phyloP scores from a whole-genome alignment of 768 basidiomycete genomes.

The Trametes gibbosa region DNA sequence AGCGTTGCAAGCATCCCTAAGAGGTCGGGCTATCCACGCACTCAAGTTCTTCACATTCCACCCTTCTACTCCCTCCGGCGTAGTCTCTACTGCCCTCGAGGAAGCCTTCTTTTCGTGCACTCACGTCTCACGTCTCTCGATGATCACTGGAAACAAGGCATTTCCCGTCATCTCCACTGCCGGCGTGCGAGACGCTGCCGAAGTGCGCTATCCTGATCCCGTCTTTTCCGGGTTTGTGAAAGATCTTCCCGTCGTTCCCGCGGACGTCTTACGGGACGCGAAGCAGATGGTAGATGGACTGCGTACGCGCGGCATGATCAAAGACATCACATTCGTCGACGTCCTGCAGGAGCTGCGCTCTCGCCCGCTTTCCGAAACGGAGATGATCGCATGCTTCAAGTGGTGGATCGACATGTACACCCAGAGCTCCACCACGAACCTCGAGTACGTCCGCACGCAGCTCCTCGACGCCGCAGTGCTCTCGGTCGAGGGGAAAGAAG shows the following conservation, averaged over 20 bases:
- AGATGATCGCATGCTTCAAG: constrained; percentile 78
- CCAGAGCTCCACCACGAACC: constrained; percentile 34
- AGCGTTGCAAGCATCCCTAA: constrained; percentile 50
- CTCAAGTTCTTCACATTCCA: constrained; percentile 90
- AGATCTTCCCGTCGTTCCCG: constrained; percentile 70
- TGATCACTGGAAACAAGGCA: constrained; percentile 24
- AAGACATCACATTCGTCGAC: constrained; percentile 76
- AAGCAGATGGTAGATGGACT: constrained; percentile 59
- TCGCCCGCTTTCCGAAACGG: constrained; percentile 65
- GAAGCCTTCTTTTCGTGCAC: constrained; percentile 75
- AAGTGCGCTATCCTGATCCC: constrained; percentile 73
- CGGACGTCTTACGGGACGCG: constrained; percentile 54
- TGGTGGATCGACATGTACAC: constrained; percentile 73
- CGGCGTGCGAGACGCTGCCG: constrained; percentile 63
- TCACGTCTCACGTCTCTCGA: constrained; percentile 12
- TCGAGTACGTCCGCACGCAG: constrained; percentile 49
- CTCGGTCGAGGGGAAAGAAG: constrained; percentile 34
- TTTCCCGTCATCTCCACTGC: constrained; percentile 74
- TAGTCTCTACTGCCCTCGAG: constrained; percentile 72
- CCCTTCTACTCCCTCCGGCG: constrained; percentile 79
- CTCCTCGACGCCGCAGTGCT: constrained; percentile 75
- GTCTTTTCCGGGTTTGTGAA: constrained; percentile 75
- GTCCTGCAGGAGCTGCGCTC: constrained; percentile 73
- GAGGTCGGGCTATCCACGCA: constrained; percentile 66
- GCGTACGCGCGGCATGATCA: constrained; percentile 61